These are phyloP conservation scores for Globisporangium abappressorium DNA, from an alignment of 352 stramenopile genomes.

Conservation along the genomic window DNA sequence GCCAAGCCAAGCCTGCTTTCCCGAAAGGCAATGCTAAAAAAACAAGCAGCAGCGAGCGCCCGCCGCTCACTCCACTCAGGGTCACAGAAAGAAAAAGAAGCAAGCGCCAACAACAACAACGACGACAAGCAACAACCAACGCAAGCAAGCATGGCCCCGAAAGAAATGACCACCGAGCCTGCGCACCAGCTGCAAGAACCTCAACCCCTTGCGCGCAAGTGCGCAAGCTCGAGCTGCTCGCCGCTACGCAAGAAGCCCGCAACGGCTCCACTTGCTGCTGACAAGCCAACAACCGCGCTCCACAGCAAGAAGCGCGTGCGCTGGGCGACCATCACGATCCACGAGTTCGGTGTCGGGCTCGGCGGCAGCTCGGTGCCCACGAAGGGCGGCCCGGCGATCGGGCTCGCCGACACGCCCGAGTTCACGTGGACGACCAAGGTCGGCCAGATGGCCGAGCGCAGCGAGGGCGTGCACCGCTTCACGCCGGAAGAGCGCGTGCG, in stretches of 20 bases:
- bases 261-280: not conserved
- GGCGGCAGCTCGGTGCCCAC: constrained; percentile 48
- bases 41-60: constrained; percentile 5
- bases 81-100: constrained; percentile 11
- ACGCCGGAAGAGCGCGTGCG: constrained; percentile 45
- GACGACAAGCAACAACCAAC: constrained; percentile 1
- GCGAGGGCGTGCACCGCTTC: constrained; percentile 58
- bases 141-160: constrained; percentile 27
- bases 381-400: constrained; percentile 51
- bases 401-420: constrained; percentile 43
- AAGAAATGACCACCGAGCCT: constrained; percentile 27
- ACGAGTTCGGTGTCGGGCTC: constrained; percentile 46
- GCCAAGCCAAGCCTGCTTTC: not conserved
- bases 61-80: constrained; percentile 1
- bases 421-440: constrained; percentile 67
- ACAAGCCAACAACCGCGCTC: constrained; percentile 14
- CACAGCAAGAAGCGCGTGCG: constrained; percentile 38
- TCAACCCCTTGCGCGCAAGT: not conserved
- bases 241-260: constrained; percentile 10
- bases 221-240: not conserved
- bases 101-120: constrained; percentile 2
- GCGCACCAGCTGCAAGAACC: not conserved
- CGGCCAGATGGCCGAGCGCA: constrained; percentile 57
- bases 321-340: constrained; percentile 40
- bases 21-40: constrained; percentile 3